A percentile compares a stretch with the other conserved stretches of the same genome.
Conservation (phyloP, 768 basidiomycete species). For the Lactarius sanguifluus region DNA sequence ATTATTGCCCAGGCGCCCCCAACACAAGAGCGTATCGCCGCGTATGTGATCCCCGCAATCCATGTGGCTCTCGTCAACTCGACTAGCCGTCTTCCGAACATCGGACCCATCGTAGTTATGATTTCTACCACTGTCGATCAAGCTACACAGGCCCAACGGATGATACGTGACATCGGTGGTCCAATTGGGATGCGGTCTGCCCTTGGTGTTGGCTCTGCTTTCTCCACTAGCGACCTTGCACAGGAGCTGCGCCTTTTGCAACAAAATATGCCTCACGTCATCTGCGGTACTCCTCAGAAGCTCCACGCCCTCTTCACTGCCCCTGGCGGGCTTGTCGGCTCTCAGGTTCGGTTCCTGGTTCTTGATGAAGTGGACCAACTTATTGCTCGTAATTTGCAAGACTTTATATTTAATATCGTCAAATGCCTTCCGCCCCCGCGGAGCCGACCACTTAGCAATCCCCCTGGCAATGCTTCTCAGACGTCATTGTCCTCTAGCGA, state of each 20-base stretch:
- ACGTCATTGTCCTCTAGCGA: constrained; percentile 27
- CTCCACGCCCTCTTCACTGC: constrained; percentile 87
- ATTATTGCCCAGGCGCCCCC: constrained; percentile 99
- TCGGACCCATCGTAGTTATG: constrained; percentile 88
- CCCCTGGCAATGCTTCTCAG: constrained; percentile 35
- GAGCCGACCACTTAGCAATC: constrained; percentile 56
- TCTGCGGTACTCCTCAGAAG: constrained; percentile 97
- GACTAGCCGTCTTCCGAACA: constrained; percentile 52
- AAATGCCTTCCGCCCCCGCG: constrained; percentile 89
- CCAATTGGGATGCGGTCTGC: constrained; percentile 91
- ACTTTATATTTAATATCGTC: constrained; percentile 91
- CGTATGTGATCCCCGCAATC: constrained; percentile 91
- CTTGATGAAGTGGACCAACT: constrained; percentile 98
- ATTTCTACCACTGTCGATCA: constrained; percentile 98
- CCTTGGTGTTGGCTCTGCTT: constrained; percentile 79
- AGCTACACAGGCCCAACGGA: constrained; percentile 93
- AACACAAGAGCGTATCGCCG: constrained; percentile 96
- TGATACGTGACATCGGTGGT: constrained; percentile 92
- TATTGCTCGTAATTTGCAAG: constrained; percentile 95
- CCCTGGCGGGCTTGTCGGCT: constrained; percentile 71
- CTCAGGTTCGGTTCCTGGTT: constrained; percentile 90
- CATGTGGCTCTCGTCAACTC: constrained; percentile 75
- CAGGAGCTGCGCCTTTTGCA: constrained; percentile 83
- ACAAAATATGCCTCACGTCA: constrained; percentile 91
- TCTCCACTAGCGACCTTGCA: constrained; percentile 54